phyloP scores from a whole-genome alignment of 495 filamentous ascomycete genomes.

The Cercophora sp. region DNA sequence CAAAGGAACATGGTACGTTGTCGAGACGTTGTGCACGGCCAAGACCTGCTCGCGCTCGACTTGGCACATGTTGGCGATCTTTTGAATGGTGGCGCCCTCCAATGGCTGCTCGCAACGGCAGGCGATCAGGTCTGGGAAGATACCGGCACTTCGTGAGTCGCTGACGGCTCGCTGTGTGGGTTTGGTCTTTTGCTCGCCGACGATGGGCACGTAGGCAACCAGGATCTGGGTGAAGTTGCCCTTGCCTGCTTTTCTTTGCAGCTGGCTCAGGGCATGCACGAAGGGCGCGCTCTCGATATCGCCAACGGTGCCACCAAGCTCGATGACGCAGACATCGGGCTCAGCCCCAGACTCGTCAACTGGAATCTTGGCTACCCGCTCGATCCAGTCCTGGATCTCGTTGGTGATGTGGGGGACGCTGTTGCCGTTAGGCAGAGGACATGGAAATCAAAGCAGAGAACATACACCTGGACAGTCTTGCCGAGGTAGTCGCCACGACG shows the following conservation, averaged over 20 bases:
- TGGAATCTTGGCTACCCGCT: constrained; percentile 77
- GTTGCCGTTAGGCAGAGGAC: not conserved
- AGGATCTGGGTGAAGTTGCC: constrained; percentile 83
- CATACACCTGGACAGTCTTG: constrained; percentile 75
- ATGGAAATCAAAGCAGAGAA: not conserved
- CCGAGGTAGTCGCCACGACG: constrained; percentile 83
- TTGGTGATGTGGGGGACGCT: constrained; percentile 82
- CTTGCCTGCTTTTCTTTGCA: constrained; percentile 66
- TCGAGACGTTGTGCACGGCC: constrained; percentile 77
- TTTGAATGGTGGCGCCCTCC: constrained; percentile 69
- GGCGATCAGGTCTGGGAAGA: constrained; percentile 88
- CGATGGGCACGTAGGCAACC: constrained; percentile 68
- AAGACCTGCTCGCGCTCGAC: constrained; percentile 77
- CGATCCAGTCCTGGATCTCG: constrained; percentile 89
- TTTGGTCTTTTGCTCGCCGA: constrained; percentile 94
- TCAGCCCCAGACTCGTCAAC: constrained; percentile 78
- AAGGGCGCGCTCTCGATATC: constrained; percentile 93
- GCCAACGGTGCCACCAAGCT: constrained; percentile 54
- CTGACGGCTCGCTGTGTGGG: constrained; percentile 89
- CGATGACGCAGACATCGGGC: constrained; percentile 87
- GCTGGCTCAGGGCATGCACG: constrained; percentile 78
- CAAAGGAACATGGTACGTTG: constrained; percentile 88
- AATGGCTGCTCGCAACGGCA: constrained; percentile 80
- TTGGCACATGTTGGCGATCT: constrained; percentile 85
- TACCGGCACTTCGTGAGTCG: constrained; percentile 71